Conservation (phyloP, 305 asterid genomes). For the Caryopteris hybrid region DNA sequence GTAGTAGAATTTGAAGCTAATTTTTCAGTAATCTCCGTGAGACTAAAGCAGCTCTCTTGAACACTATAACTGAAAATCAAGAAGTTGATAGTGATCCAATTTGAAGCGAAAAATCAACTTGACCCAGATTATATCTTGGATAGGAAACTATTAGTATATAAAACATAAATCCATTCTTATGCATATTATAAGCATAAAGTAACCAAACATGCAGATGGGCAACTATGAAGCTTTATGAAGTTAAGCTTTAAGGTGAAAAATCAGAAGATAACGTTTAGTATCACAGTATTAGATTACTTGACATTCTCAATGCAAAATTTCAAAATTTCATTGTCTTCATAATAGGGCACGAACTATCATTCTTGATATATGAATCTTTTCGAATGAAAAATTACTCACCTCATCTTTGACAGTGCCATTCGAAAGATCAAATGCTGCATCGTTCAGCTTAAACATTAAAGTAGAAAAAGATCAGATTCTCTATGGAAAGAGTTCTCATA, state of each 20-base stretch:
- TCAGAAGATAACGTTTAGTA: neutral
- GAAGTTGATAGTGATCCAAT: neutral
- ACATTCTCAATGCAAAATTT: neutral
- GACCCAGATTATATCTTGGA: neutral
- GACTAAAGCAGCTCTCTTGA: neutral
- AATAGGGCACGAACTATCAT: neutral
- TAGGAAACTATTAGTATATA: neutral
- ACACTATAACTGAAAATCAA: neutral
- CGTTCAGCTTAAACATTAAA: constrained; percentile 67
- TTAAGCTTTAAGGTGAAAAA: neutral
- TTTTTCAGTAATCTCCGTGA: neutral
- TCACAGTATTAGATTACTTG: neutral
- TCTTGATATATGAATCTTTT: neutral
- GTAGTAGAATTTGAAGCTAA: too few relatives aligned
- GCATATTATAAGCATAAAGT: neutral
- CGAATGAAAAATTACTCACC: constrained; percentile 40
- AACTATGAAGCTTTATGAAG: neutral
- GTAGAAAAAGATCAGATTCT: constrained; percentile 9
- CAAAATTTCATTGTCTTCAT: neutral
- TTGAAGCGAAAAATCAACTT: too few relatives aligned
- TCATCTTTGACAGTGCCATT: constrained; percentile 76
- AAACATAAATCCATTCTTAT: neutral
- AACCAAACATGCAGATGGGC: neutral
- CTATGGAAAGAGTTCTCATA: neutral
- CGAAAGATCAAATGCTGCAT: constrained; percentile 98